A percentile compares a stretch with the other conserved stretches of the same genome.
phyloP scores from a whole-genome alignment of 2,329 filamentous ascomycete species.

The Aspergillus sergii region DNA sequence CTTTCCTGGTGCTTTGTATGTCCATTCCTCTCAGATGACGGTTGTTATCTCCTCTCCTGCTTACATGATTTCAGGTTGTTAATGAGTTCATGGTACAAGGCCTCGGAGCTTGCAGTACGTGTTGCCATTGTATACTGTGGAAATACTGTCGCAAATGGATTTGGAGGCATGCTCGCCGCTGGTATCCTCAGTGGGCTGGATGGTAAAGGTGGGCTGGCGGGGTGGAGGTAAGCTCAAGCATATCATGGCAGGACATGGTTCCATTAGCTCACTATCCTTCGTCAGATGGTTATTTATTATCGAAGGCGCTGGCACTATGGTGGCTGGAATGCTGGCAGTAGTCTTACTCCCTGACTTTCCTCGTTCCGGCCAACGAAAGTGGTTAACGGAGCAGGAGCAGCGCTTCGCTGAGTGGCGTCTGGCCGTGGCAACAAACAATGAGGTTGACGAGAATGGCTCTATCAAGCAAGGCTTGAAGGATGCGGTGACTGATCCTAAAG shows the following conservation, averaged over 20 bases:
- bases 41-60: background rate
- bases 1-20: conserved; percentile 49
- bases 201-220: conserved; percentile 41
- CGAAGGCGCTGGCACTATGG: conserved; percentile 41
- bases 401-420: conserved; percentile 24
- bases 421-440: conserved; percentile 21
- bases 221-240: conserved; percentile 33
- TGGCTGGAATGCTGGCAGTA: conserved; percentile 35
- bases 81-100: conserved; percentile 63
- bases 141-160: conserved; percentile 42
- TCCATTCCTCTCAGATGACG: background rate
- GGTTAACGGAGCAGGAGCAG: conserved; percentile 24
- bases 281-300: conserved; percentile 41
- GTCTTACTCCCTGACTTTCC: conserved; percentile 38
- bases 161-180: conserved; percentile 42
- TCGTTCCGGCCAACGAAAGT: conserved; percentile 21
- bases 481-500: conserved; percentile 20
- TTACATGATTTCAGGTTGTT: conserved; percentile 6
- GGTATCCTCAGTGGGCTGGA: conserved; percentile 36
- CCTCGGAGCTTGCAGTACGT: conserved; percentile 57
- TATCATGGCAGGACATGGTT: background rate
- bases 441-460: conserved; percentile 24
- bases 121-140: conserved; percentile 50
- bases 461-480: conserved; percentile 19
- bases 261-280: too few relatives aligned